phyloP scores from a whole-genome alignment of 768 basidiomycete species.

The Cytidiella melzeri region DNA sequence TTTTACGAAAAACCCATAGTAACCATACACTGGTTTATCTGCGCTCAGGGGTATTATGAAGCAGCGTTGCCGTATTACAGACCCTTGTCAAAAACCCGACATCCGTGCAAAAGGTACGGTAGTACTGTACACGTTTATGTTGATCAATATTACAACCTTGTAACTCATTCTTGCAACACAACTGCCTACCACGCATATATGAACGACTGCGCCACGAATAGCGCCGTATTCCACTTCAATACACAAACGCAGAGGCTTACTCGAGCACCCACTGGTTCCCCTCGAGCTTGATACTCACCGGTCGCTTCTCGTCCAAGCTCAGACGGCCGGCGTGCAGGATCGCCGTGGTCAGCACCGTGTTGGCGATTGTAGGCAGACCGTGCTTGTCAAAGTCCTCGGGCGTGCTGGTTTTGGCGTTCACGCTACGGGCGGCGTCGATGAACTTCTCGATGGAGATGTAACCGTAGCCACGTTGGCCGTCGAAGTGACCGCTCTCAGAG shows the following conservation, averaged over 20 bases:
- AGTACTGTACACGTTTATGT: no score
- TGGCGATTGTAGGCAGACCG: slow-evolving; percentile 82
- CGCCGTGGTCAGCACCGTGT: slow-evolving; percentile 82
- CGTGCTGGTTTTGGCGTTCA: slow-evolving; percentile 63
- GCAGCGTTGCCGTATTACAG: no score
- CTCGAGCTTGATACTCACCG: slow-evolving; percentile 69
- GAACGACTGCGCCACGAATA: no score
- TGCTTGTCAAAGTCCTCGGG: slow-evolving; percentile 72
- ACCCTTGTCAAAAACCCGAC: no score
- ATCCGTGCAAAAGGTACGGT: no score
- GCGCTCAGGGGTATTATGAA: no score
- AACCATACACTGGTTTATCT: no score
- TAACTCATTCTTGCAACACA: no score
- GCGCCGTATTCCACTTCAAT: not conserved
- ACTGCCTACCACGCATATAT: no score
- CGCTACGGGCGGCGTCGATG: slow-evolving; percentile 73
- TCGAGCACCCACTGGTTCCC: slow-evolving; percentile 63
- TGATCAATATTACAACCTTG: no score
- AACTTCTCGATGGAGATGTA: slow-evolving; percentile 92
- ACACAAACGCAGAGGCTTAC: slow-evolving; percentile 27
- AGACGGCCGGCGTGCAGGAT: slow-evolving; percentile 89
- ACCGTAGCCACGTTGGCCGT: slow-evolving; percentile 91
- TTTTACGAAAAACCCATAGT: no score
- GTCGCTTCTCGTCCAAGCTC: slow-evolving; percentile 83
- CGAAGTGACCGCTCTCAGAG: slow-evolving; percentile 87